These are phyloP conservation scores for Stachybotrys echinatus DNA, from an alignment of 2,329 filamentous ascomycete species.

Conservation along the genomic window DNA sequence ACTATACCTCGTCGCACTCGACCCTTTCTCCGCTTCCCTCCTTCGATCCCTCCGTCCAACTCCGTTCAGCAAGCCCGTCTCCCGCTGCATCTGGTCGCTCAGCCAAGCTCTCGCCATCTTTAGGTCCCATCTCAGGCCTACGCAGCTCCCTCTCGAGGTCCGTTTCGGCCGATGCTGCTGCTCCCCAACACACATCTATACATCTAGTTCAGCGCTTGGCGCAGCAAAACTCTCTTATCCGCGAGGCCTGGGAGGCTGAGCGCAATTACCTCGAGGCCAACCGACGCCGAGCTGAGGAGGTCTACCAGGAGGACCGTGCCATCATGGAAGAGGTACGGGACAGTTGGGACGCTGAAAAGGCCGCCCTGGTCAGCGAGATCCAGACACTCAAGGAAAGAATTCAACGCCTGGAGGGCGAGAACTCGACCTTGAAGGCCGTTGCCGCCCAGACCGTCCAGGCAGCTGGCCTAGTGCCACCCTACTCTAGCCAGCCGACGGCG, in stretches of 20 bases:
- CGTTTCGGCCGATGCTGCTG: conserved; percentile 21
- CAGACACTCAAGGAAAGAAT: conserved; percentile 33
- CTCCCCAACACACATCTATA: conserved; percentile 22
- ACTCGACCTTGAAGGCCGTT: conserved; percentile 24
- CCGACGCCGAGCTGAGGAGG: conserved; percentile 46
- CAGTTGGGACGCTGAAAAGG: conserved; percentile 41
- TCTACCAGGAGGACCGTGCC: conserved; percentile 49
- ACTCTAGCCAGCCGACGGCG: conserved; percentile 17
- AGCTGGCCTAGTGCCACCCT: conserved; percentile 23
- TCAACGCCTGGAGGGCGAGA: conserved; percentile 29
- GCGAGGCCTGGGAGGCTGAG: conserved; percentile 49
- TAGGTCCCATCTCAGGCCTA: conserved; percentile 7
- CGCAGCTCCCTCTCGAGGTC: conserved; percentile 19
- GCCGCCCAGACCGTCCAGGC: conserved; percentile 20
- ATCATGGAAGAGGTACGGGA: conserved; percentile 48
- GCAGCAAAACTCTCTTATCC: conserved; percentile 36
- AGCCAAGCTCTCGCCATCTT: conserved; percentile 8
- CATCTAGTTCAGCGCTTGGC: conserved; percentile 34
- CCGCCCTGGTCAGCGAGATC: conserved; percentile 33
- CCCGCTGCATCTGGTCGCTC: background rate
- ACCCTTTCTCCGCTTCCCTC: background rate
- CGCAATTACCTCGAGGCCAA: conserved; percentile 49
- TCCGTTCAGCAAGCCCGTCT: background rate
- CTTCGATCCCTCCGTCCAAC: background rate
- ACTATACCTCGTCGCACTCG: background rate